Percentiles rank a stretch among this genome's conserved stretches.
Conservation (phyloP, 2,329 filamentous ascomycete genomes). For the Fusarium sp. region DNA sequence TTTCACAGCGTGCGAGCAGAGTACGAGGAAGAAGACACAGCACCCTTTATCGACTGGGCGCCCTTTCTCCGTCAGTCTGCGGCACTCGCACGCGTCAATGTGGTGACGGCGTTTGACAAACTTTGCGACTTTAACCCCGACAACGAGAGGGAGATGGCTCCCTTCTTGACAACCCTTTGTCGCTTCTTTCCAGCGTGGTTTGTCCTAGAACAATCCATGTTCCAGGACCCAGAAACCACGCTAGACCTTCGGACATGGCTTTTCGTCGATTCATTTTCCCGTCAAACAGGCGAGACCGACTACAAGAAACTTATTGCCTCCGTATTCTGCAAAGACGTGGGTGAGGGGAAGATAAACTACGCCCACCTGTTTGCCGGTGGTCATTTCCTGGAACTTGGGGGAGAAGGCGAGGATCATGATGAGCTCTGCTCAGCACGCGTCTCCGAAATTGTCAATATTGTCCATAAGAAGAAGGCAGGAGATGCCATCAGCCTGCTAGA, state of each 20-base stretch:
- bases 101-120: conserved; percentile 49
- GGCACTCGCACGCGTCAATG: conserved; percentile 49
- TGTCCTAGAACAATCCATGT: conserved; percentile 22
- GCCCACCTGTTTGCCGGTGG: conserved; percentile 32
- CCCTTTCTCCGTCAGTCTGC: not conserved
- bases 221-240: conserved; percentile 39
- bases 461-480: conserved; percentile 14
- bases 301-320: conserved; percentile 39
- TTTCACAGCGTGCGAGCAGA: conserved; percentile 43
- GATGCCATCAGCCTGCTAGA: conserved; percentile 19
- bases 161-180: conserved; percentile 49
- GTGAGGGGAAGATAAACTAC: conserved; percentile 2
- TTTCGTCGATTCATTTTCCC: conserved; percentile 46
- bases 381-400: conserved; percentile 43
- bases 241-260: conserved; percentile 53
- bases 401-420: conserved; percentile 18
- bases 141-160: conserved; percentile 24
- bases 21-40: conserved; percentile 35
- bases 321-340: conserved; percentile 46
- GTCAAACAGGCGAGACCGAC: conserved; percentile 8
- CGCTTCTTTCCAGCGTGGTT: conserved; percentile 47
- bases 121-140: conserved; percentile 27
- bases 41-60: conserved; percentile 46
- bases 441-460: conserved; percentile 16
- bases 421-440: conserved; percentile 42